Base-by-base conservation (phyloP, 2,329 filamentous ascomycete genomes). In the Fusarium staphyleae region DNA sequence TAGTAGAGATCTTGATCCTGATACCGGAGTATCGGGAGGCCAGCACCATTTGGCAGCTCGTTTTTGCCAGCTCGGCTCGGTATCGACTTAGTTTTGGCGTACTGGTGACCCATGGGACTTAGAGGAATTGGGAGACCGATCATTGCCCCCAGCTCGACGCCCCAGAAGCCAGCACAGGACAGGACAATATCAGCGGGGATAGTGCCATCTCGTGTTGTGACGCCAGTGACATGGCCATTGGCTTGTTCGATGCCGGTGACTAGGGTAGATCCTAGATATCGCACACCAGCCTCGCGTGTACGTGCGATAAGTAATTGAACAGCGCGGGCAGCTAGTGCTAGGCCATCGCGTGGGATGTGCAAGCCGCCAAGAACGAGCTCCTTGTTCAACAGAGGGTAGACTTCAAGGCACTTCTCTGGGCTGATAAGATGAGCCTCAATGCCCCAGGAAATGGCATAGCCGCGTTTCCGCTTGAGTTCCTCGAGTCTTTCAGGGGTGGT, bases 1-100 rank as follows among this genome's bases (percentile, higher is more conserved):
- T 85, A 87, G 69, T 87, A 87, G 1, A 87, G 75, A 53, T 87
- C 83, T 47, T 83, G 78, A 55, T 87, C 85, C 60, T 87, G 85
- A 58, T 87, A 78, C 3, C 85, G 78, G 2, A 87, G 70, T 16
- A 87, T 87, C 0, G 85, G 85, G 0, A 85, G 70, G 1, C 60
- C 71, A 0, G 83, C 84, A 5, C 78, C 79, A 53, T 83, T 81
- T 3, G 76, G 72, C 1, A 55, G 55, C 2, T 57, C 43, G 11
- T 69, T 67, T 50, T 64, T 80, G 73, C 52, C 68, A 19, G 48
- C 76, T 70, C 41, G 73, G 69, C 40, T 71, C 1, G 79, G 77
- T 0, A 87, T 73, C 0, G 81, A 55, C 0, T 80, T 84, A 0
- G 85, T 87, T 70, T 86, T 87, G 42, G 75, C 85, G 57, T 87